phyloP scores from a whole-genome alignment of 1,284 basidiomycete species.

The Takashimella tepidaria region DNA sequence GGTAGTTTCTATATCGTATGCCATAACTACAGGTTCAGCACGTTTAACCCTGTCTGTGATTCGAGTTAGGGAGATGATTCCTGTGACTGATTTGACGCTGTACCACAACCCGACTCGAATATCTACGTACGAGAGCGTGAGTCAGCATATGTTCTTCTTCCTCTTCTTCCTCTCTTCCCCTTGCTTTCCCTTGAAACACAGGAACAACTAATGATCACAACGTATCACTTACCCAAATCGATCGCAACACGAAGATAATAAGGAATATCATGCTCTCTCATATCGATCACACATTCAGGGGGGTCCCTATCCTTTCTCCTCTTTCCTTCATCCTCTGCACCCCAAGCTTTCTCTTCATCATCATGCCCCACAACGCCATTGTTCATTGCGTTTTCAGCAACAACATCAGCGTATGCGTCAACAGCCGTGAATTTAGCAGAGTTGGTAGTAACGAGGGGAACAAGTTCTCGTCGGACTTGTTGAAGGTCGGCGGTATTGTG shows the following conservation, averaged over 20 bases:
- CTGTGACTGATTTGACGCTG: slow-evolving; percentile 73
- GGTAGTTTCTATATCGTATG: slow-evolving; percentile 98
- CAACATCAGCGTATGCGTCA: slow-evolving; percentile 97
- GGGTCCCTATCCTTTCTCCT: slow-evolving; percentile 66
- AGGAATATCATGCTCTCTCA: slow-evolving; percentile 93
- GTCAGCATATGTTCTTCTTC: neutral
- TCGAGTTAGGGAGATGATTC: slow-evolving; percentile 68
- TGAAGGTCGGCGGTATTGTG: slow-evolving; percentile 90
- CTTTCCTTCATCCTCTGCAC: slow-evolving; percentile 52
- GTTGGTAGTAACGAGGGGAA: slow-evolving; percentile 84
- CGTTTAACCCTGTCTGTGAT: slow-evolving; percentile 88
- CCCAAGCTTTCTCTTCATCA: slow-evolving; percentile 53
- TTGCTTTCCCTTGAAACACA: slow-evolving; percentile 1
- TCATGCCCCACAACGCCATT: slow-evolving; percentile 57
- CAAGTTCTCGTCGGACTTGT: slow-evolving; percentile 75
- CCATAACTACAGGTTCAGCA: slow-evolving; percentile 98
- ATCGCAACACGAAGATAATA: slow-evolving; percentile 98
- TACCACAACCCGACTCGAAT: slow-evolving; percentile 98
- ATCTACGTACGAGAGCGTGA: slow-evolving; percentile 55
- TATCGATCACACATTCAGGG: slow-evolving; percentile 84
- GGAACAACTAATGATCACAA: neutral
- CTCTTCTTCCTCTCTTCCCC: too few relatives aligned
- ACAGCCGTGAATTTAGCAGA: slow-evolving; percentile 91
- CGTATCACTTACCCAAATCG: slow-evolving; percentile 69
- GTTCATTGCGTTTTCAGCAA: slow-evolving; percentile 58